phyloP scores from a whole-genome alignment of 495 filamentous ascomycete species.

The Tuber magnatum region DNA sequence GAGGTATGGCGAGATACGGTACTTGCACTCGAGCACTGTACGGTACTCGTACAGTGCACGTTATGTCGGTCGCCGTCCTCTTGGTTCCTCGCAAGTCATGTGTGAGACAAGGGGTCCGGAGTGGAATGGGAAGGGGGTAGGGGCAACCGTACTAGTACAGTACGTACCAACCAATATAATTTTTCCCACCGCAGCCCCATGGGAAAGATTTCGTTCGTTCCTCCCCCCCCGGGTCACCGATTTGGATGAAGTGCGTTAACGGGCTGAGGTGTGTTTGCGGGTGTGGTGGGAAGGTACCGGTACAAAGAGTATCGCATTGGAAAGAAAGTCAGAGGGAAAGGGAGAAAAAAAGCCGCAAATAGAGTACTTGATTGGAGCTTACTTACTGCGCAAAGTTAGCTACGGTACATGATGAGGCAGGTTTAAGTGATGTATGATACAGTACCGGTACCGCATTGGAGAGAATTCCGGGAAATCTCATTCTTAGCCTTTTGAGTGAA shows the following conservation, averaged over 20 bases:
- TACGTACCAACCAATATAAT: neutral
- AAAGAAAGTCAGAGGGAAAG: neutral
- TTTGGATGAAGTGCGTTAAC: neutral
- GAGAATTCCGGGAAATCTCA: constrained; percentile 4
- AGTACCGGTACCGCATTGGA: neutral
- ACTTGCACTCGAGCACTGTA: neutral
- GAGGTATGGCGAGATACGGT: constrained; percentile 20
- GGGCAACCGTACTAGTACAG: neutral
- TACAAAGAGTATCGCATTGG: neutral
- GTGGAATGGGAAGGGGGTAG: neutral
- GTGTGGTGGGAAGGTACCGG: constrained; percentile 6
- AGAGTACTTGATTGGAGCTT: constrained; percentile 26
- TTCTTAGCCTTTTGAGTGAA: neutral
- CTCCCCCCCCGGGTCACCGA: neutral
- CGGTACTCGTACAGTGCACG: no score
- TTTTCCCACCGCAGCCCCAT: neutral
- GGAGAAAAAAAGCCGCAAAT: constrained; percentile 34
- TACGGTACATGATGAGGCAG: neutral
- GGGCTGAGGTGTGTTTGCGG: neutral
- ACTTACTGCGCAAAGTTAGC: constrained; percentile 15
- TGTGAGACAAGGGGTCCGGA: constrained; percentile 11
- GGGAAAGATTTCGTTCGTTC: neutral
- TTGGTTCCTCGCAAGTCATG: constrained; percentile 25
- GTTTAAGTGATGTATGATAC: neutral
- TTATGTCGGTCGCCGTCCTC: neutral